Percentiles rank a stretch among this genome's conserved stretches.
phyloP scores from a whole-genome alignment of 768 basidiomycete species.

The Russula foetens region DNA sequence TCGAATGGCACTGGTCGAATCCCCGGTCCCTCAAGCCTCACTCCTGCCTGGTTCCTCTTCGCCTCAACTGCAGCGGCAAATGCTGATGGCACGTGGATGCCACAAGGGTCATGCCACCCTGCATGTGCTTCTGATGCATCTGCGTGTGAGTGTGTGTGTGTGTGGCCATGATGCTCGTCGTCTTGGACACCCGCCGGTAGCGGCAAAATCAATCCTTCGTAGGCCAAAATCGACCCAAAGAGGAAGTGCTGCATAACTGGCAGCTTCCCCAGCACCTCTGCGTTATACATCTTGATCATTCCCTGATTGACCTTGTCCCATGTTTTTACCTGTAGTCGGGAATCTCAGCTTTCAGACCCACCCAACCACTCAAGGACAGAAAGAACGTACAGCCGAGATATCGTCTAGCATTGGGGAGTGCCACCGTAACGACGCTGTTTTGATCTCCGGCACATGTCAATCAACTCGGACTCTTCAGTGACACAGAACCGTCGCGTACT shows the following conservation, averaged over 20 bases:
- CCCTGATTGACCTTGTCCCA: slow-evolving; percentile 97
- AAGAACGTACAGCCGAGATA: slow-evolving; percentile 63
- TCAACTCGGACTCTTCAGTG: neutral
- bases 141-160: slow-evolving; percentile 38
- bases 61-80: slow-evolving; percentile 63
- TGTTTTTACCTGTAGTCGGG: slow-evolving; percentile 53
- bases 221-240: slow-evolving; percentile 75
- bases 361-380: neutral
- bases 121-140: slow-evolving; percentile 41
- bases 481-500: slow-evolving; percentile 33
- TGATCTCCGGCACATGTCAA: slow-evolving; percentile 48
- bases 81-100: slow-evolving; percentile 75
- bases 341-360: no score
- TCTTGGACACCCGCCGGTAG: slow-evolving; percentile 24
- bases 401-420: slow-evolving; percentile 99
- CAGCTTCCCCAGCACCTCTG: slow-evolving; percentile 91
- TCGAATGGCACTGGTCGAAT: slow-evolving; percentile 80
- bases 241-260: slow-evolving; percentile 96
- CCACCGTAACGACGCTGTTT: slow-evolving; percentile 93
- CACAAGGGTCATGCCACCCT: slow-evolving; percentile 89
- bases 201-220: slow-evolving; percentile 50
- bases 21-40: slow-evolving; percentile 46
- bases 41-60: slow-evolving; percentile 31
- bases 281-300: slow-evolving; percentile 97
- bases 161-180: slow-evolving; percentile 43